Conservation (phyloP, 2,329 filamentous ascomycete species). For the Ophiocordyceps polyrhachis-furcata region DNA sequence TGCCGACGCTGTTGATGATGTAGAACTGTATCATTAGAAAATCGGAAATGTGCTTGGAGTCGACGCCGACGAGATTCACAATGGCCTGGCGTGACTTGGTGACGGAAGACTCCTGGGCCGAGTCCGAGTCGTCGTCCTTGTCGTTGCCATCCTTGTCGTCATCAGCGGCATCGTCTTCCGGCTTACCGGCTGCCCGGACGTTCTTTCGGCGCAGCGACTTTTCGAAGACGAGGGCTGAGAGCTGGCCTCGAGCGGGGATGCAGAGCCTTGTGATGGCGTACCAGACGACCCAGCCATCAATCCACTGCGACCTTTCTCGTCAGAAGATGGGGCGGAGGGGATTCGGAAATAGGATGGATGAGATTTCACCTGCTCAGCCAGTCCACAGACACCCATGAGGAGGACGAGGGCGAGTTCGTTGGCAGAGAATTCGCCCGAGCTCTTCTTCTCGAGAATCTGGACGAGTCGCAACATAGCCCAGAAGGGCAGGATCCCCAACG, state of each 20-base stretch:
- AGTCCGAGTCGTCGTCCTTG: slow-evolving; percentile 11
- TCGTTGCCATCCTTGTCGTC: slow-evolving; percentile 20
- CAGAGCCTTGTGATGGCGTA: slow-evolving; percentile 41
- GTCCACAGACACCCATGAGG: slow-evolving; percentile 39
- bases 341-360: neutral
- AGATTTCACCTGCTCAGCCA: slow-evolving; percentile 25
- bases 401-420: slow-evolving; percentile 47
- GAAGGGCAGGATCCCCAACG: slow-evolving; percentile 52
- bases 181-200: slow-evolving; percentile 37
- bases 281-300: slow-evolving; percentile 51
- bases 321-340: neutral
- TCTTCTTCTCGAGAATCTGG: slow-evolving; percentile 38
- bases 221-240: slow-evolving; percentile 55
- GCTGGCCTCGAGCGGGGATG: slow-evolving; percentile 48
- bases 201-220: slow-evolving; percentile 66
- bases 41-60: slow-evolving; percentile 48
- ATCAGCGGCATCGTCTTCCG: slow-evolving; percentile 14
- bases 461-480: slow-evolving; percentile 49
- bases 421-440: slow-evolving; percentile 23
- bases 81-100: slow-evolving; percentile 43
- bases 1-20: slow-evolving; percentile 42
- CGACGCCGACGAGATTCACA: slow-evolving; percentile 64
- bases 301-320: slow-evolving; percentile 18
- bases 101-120: slow-evolving; percentile 32
- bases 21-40: slow-evolving; percentile 49